A percentile compares a stretch with the other conserved stretches of the same genome.
phyloP scores from a whole-genome alignment of 2,329 filamentous ascomycete genomes.

The Trichoderma gracile region DNA sequence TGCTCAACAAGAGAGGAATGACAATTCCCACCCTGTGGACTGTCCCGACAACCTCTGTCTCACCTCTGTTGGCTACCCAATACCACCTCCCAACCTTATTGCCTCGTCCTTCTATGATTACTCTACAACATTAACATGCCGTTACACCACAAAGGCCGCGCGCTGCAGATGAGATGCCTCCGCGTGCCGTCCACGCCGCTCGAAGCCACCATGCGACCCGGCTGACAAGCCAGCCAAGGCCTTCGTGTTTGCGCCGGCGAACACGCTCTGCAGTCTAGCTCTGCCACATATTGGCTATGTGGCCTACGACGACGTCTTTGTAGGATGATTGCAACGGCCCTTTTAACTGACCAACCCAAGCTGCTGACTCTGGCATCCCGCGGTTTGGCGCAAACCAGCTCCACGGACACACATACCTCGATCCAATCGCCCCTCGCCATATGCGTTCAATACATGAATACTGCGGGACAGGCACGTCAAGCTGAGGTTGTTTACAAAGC shows the following conservation, averaged over 20 bases:
- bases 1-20: background rate
- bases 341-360: background rate
- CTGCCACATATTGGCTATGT: no score
- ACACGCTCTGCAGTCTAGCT: background rate
- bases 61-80: slow-evolving; percentile 13
- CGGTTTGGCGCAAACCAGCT: slow-evolving; percentile 5
- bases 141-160: slow-evolving; percentile 12
- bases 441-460: background rate
- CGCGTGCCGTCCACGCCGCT: background rate
- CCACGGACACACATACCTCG: background rate
- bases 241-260: no score
- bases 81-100: background rate
- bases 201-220: no score
- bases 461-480: background rate
- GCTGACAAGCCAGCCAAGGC: background rate
- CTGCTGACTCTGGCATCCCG: slow-evolving; percentile 12
- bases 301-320: no score
- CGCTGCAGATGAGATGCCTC: slow-evolving; percentile 15
- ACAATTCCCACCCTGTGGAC: background rate
- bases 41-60: slow-evolving; percentile 1
- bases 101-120: background rate
- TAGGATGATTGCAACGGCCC: background rate
- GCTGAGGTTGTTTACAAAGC: background rate
- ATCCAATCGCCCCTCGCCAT: background rate
- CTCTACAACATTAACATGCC: background rate